Evolutionary conservation across 768 basidiomycete species (phyloP).

Genomic region (Dioszegia hungarica): DNA sequence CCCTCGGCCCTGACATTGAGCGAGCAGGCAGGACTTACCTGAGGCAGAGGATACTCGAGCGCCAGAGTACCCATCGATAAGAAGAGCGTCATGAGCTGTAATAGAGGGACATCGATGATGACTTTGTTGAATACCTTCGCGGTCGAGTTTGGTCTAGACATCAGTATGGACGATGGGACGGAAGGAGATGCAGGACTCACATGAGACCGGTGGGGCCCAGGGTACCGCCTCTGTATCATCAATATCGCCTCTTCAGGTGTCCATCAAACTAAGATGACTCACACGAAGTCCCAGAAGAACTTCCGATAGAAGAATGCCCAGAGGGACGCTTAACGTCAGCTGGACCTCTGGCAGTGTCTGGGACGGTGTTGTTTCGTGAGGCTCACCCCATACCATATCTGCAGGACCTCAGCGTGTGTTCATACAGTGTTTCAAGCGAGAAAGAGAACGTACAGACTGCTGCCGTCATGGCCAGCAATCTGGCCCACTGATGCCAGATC

Average conservation of each 20-base stretch:
- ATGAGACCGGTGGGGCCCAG: slow-evolving; percentile 50
- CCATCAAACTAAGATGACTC: slow-evolving; percentile 5
- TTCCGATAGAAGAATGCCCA: slow-evolving; percentile 81
- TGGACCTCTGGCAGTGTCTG: slow-evolving; percentile 63
- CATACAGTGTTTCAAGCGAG: neutral
- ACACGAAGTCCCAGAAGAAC: slow-evolving; percentile 91
- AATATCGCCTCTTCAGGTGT: neutral
- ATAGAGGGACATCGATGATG: slow-evolving; percentile 58
- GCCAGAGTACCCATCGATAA: slow-evolving; percentile 60
- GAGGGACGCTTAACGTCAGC: slow-evolving; percentile 56
- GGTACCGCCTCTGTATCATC: slow-evolving; percentile 57
- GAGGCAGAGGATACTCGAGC: slow-evolving; percentile 68
- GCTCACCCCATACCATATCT: slow-evolving; percentile 13
- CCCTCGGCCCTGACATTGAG: neutral
- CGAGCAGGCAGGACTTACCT: slow-evolving; percentile 24
- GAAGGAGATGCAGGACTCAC: slow-evolving; percentile 16
- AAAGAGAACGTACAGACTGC: slow-evolving; percentile 27
- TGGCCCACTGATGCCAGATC: slow-evolving; percentile 31
- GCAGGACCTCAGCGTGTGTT: too few species aligned
- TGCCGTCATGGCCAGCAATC: slow-evolving; percentile 39
- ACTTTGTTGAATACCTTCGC: slow-evolving; percentile 72
- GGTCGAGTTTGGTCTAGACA: slow-evolving; percentile 54
- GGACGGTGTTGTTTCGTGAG: slow-evolving; percentile 33
- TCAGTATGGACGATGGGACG: neutral
- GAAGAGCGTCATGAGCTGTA: slow-evolving; percentile 66